Evolutionary conservation across 2,329 filamentous ascomycete species (phyloP).

Genomic region (Thermothelomyces thermophilus): DNA sequence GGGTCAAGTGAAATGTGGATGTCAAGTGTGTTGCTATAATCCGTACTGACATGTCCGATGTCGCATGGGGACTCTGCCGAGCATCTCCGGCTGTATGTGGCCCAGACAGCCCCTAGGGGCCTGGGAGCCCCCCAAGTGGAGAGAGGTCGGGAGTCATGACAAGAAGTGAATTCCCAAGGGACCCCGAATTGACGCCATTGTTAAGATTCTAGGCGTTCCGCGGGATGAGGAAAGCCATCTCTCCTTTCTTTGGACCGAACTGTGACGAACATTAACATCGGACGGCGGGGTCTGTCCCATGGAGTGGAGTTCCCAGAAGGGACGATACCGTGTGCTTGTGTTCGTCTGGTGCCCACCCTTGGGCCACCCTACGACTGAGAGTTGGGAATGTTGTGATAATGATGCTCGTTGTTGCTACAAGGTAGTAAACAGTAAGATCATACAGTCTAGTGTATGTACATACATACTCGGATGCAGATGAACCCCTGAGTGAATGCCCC

Average conservation of each 20-base stretch:
- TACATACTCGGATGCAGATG: background rate
- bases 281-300: background rate
- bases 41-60: conserved; percentile 8
- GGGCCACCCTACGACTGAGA: background rate
- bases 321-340: no score
- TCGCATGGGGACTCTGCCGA: conserved; percentile 1
- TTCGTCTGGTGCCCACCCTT: background rate
- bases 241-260: background rate
- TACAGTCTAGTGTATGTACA: conserved; percentile 11
- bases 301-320: conserved; percentile 4
- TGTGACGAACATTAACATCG: background rate
- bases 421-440: background rate
- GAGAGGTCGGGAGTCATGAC: background rate
- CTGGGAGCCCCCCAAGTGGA: background rate
- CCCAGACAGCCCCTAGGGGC: background rate
- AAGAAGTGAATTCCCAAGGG: background rate
- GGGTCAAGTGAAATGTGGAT: no score
- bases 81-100: background rate
- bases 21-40: no score
- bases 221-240: background rate
- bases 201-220: background rate
- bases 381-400: background rate
- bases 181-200: background rate
- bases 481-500: background rate
- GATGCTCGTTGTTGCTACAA: conserved; percentile 3